Evolutionary conservation across 2,329 filamentous ascomycete species (phyloP).

Genomic region (Pezicula rhizophila): DNA sequence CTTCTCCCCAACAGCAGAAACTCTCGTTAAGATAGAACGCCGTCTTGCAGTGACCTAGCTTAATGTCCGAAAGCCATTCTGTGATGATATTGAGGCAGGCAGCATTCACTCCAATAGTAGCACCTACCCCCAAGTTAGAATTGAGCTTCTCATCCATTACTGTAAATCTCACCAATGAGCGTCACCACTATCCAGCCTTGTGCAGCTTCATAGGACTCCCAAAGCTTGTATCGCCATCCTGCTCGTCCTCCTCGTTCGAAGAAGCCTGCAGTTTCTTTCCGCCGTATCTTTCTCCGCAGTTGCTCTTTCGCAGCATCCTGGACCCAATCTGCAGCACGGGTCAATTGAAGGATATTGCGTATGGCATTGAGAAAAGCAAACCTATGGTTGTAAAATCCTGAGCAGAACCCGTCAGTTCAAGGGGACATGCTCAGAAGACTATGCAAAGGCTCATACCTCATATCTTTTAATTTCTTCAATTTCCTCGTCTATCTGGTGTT

Average conservation of each 20-base stretch:
- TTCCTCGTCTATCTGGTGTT: constrained; percentile 80
- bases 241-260: constrained; percentile 58
- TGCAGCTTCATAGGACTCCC: constrained; percentile 88
- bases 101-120: constrained; percentile 89
- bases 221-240: constrained; percentile 75
- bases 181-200: constrained; percentile 98
- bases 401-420: neutral
- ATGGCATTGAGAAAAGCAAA: constrained; percentile 27
- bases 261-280: constrained; percentile 66
- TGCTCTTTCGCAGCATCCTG: constrained; percentile 94
- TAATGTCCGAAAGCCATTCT: constrained; percentile 94
- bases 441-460: constrained; percentile 48
- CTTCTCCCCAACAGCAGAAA: constrained; percentile 97
- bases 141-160: neutral
- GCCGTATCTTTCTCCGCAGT: constrained; percentile 68
- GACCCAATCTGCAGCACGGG: constrained; percentile 71
- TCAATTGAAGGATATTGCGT: constrained; percentile 27
- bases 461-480: constrained; percentile 98
- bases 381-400: constrained; percentile 92
- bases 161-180: constrained; percentile 55
- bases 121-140: constrained; percentile 38
- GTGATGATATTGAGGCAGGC: constrained; percentile 92
- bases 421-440: constrained; percentile 1
- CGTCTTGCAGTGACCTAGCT: constrained; percentile 90
- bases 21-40: constrained; percentile 95